Conservation (phyloP, 2,329 filamentous ascomycete species). For the Aspergillus pseudonomiae region DNA sequence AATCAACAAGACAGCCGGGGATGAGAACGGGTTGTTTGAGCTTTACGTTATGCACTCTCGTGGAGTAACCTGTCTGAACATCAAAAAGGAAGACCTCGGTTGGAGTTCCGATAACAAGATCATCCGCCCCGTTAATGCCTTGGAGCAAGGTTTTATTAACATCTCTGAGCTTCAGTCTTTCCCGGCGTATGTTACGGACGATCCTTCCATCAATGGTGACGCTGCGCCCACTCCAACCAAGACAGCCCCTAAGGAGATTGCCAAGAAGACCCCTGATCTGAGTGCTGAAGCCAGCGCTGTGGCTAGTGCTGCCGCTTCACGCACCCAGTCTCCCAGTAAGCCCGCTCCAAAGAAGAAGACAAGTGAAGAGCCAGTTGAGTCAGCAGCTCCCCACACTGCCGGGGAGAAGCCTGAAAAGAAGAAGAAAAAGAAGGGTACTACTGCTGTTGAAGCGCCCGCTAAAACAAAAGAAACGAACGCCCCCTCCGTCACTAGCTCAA, state of each 20-base stretch:
- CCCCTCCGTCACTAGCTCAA: slow-evolving; percentile 20
- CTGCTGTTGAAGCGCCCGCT: slow-evolving; percentile 43
- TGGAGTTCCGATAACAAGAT: slow-evolving; percentile 93
- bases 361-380: slow-evolving; percentile 37
- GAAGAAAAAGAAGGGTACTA: slow-evolving; percentile 63
- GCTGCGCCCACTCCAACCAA: slow-evolving; percentile 36
- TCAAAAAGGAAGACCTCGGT: slow-evolving; percentile 87
- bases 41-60: slow-evolving; percentile 97
- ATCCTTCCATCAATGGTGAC: slow-evolving; percentile 52
- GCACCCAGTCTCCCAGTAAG: slow-evolving; percentile 44
- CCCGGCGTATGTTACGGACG: slow-evolving; percentile 43
- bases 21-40: slow-evolving; percentile 82
- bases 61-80: slow-evolving; percentile 85
- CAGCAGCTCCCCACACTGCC: slow-evolving; percentile 22
- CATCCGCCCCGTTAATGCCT: slow-evolving; percentile 74
- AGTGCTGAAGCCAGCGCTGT: slow-evolving; percentile 26
- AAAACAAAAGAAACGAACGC: slow-evolving; percentile 47
- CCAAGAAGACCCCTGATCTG: slow-evolving; percentile 42
- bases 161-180: slow-evolving; percentile 68
- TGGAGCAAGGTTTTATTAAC: slow-evolving; percentile 72
- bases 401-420: slow-evolving; percentile 69
- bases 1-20: slow-evolving; percentile 55
- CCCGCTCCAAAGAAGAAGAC: slow-evolving; percentile 45
- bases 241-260: slow-evolving; percentile 43
- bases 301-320: slow-evolving; percentile 24